A percentile compares a stretch with the other conserved stretches of the same genome.
Conservation (phyloP, 176 grass and related monocot species). For the Cenchrus purpureus region DNA sequence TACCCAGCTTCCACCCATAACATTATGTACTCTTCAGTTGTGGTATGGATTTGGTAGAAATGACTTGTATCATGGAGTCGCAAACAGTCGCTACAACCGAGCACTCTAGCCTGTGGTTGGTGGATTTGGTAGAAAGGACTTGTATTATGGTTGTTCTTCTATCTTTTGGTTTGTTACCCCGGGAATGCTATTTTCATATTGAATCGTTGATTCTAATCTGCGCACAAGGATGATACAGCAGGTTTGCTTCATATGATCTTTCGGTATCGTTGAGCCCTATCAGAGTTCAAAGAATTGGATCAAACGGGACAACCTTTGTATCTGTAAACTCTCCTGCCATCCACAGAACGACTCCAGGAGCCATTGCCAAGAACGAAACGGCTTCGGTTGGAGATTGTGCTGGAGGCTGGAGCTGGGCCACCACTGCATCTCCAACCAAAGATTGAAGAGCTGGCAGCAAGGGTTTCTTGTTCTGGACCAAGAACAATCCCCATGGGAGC, state of each 20-base stretch:
- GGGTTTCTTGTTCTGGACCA: slow-evolving; percentile 31
- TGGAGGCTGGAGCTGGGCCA: slow-evolving; percentile 31
- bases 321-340: slow-evolving; percentile 15
- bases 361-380: slow-evolving; percentile 25
- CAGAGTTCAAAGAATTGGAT: slow-evolving; percentile 16
- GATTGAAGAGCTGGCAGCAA: slow-evolving; percentile 38
- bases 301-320: slow-evolving; percentile 22
- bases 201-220: background rate
- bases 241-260: background rate
- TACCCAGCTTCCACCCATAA: no score
- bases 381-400: slow-evolving; percentile 21
- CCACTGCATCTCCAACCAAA: slow-evolving; percentile 20
- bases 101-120: background rate
- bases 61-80: no score
- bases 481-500: slow-evolving; percentile 51
- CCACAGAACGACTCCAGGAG: slow-evolving; percentile 42
- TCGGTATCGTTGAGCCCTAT: background rate
- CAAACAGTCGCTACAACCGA: background rate
- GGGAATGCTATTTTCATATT: background rate
- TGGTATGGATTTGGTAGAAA: no score
- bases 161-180: background rate
- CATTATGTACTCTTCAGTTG: no score
- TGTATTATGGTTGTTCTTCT: background rate
- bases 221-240: background rate
- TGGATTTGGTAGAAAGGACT: background rate